Conservation (phyloP, 2,329 filamentous ascomycete species). For the Hypoxylon sp. region DNA sequence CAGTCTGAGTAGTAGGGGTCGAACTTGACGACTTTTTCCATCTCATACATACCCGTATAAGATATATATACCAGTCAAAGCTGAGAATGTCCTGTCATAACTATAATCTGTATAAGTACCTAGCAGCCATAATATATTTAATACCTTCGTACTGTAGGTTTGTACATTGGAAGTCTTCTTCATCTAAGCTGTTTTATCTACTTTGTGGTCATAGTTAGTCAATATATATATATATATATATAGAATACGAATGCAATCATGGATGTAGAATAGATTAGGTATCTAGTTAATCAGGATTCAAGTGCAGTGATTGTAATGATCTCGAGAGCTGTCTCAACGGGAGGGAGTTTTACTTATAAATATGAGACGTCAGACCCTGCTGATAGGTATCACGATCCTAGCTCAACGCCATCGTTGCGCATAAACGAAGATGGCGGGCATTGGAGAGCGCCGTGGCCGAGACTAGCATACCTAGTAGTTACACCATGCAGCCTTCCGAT, state of each 20-base stretch:
- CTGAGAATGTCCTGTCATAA: too few relatives aligned
- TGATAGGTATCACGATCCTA: neutral
- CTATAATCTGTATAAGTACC: too few relatives aligned
- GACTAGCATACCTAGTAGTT: neutral
- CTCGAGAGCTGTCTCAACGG: neutral
- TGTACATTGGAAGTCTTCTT: neutral
- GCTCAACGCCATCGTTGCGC: neutral
- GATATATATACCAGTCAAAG: too few relatives aligned
- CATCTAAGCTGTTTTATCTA: neutral
- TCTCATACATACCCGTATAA: too few relatives aligned
- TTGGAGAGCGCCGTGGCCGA: neutral
- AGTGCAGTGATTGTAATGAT: neutral
- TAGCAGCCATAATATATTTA: too few relatives aligned
- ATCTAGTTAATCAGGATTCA: neutral
- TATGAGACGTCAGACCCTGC: neutral
- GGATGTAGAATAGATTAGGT: neutral
- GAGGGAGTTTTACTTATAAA: neutral
- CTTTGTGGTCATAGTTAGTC: neutral
- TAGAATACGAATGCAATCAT: neutral
- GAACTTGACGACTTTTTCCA: neutral
- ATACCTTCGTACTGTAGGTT: neutral
- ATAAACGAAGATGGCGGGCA: neutral
- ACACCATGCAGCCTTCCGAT: too few relatives aligned
- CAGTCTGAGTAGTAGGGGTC: neutral
- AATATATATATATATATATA: neutral